phyloP scores from a whole-genome alignment of 2,329 filamentous ascomycete species.

The Ceratocystis papillata region DNA sequence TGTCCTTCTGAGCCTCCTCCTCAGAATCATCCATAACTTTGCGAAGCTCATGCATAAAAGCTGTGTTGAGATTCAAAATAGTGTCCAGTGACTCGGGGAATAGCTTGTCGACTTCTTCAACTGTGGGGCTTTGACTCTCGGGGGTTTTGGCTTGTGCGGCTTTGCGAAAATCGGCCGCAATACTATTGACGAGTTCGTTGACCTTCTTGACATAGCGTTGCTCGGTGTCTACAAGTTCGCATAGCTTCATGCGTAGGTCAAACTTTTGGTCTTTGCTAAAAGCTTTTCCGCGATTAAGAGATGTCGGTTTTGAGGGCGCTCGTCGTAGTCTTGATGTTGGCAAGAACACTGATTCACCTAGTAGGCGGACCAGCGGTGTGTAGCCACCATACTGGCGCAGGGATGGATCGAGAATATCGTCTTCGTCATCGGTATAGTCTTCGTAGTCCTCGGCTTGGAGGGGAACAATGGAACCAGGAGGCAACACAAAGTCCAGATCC shows the following conservation, averaged over 20 bases:
- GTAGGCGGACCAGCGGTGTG: constrained; percentile 61
- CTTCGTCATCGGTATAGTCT: constrained; percentile 50
- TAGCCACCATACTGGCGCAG: constrained; percentile 66
- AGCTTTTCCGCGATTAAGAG: constrained; percentile 63
- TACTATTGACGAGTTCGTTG: constrained; percentile 66
- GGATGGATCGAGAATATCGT: constrained; percentile 54
- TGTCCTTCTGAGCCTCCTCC: constrained; percentile 64
- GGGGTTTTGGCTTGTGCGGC: constrained; percentile 49
- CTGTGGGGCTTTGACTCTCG: constrained; percentile 58
- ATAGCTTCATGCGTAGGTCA: constrained; percentile 75
- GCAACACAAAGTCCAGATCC: constrained; percentile 78
- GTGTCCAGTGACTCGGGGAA: constrained; percentile 72
- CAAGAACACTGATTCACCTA: constrained; percentile 76
- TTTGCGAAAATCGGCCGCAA: constrained; percentile 69
- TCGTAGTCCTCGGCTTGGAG: constrained; percentile 49
- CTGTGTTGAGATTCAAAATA: constrained; percentile 71
- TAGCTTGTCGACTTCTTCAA: constrained; percentile 60
- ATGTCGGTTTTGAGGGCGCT: constrained; percentile 75
- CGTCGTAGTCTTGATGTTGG: constrained; percentile 75
- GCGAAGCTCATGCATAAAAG: constrained; percentile 66
- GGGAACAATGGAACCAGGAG: constrained; percentile 62
- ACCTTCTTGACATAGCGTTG: constrained; percentile 87
- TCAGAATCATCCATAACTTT: constrained; percentile 73
- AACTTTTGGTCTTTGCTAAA: constrained; percentile 76
- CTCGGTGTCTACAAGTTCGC: constrained; percentile 84